These are phyloP conservation scores for Fusarium cicatricum DNA, from an alignment of 2,329 filamentous ascomycete genomes.

Conservation along the genomic window DNA sequence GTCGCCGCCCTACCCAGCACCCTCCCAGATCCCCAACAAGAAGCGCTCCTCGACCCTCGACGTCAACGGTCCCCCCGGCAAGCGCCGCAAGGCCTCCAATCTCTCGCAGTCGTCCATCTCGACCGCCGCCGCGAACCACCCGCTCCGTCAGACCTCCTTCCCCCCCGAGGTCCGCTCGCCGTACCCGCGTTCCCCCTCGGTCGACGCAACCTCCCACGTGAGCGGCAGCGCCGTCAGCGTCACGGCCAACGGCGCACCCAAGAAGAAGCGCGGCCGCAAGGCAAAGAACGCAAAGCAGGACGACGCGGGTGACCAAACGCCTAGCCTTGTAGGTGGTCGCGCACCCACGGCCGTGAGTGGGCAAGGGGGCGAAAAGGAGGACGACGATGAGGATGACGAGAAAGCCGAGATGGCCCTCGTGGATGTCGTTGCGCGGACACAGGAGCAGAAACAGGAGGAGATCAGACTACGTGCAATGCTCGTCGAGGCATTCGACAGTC, in stretches of 20 bases:
- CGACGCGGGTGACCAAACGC: constrained; percentile 54
- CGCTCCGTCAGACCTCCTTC: constrained; percentile 83
- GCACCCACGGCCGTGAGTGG: constrained; percentile 56
- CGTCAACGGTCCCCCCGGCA: constrained; percentile 60
- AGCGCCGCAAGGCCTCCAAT: constrained; percentile 76
- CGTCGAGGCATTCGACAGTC: constrained; percentile 69
- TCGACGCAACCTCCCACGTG: constrained; percentile 67
- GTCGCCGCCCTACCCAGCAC: constrained; percentile 64
- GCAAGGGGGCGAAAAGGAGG: constrained; percentile 55
- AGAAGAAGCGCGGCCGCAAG: constrained; percentile 70
- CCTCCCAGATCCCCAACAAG: constrained; percentile 61
- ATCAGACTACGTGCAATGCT: constrained; percentile 66
- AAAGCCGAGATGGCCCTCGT: constrained; percentile 64
- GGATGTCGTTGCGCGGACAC: constrained; percentile 66
- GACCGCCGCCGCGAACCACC: constrained; percentile 62
- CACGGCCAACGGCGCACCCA: constrained; percentile 50
- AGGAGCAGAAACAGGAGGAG: constrained; percentile 73
- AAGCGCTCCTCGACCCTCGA: constrained; percentile 67
- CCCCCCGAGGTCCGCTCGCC: constrained; percentile 69
- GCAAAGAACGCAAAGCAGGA: constrained; percentile 62
- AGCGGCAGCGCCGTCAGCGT: constrained; percentile 67
- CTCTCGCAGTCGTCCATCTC: constrained; percentile 64
- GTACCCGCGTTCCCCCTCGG: constrained; percentile 70
- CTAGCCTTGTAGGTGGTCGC: constrained; percentile 53
- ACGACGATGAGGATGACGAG: constrained; percentile 67